Base-by-base conservation (phyloP, 2,329 filamentous ascomycete species). In the Exophiala calicioides region DNA sequence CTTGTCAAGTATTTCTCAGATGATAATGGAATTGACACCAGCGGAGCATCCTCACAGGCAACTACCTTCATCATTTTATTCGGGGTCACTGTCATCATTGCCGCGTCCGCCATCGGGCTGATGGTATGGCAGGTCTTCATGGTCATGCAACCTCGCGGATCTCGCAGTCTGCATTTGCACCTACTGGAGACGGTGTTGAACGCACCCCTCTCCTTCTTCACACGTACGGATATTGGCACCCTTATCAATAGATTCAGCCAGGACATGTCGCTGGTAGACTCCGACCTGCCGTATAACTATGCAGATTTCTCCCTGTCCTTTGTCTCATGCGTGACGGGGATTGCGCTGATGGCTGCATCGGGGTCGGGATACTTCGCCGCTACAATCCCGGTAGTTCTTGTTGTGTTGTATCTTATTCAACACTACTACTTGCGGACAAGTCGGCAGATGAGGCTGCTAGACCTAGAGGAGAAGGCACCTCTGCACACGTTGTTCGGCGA, bases 381-480 rank as follows among this genome's bases (percentile, higher is more conserved):
- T 16, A 66, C 68, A 0, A 77, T 81, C 46, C 79, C 79, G 0
- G 61, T 77, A 3, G 57, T 82, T 2, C 49, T 72, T 6, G 62
- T 58, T 0, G 50, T 73, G 0, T 50, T 82, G 1, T 82, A 74
- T 44, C 48, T 68, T 2, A 61, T 83, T 0, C 80, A 82, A 51
- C 75, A 69, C 41, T 71, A 80, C 37, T 84, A 84, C 54, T 68
- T 84, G 2, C 70, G 77, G 0, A 84, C 80, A 0, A 82, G 79
- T 1, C 67, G 80, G 0, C 81, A 84, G 59, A 60, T 85, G 5
- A 72, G 81, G 37, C 69, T 81, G 15, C 61, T 85, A 8, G 81
- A 84, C 34, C 70, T 85, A 1, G 81, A 85, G 59, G 73, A 77
- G 1, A 82, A 84, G 53, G 75, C 75, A 1, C 79, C 79, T 0